Evolutionary conservation across 208 protist species (phyloP).

Genomic region (Wallacemonas sp.): DNA sequence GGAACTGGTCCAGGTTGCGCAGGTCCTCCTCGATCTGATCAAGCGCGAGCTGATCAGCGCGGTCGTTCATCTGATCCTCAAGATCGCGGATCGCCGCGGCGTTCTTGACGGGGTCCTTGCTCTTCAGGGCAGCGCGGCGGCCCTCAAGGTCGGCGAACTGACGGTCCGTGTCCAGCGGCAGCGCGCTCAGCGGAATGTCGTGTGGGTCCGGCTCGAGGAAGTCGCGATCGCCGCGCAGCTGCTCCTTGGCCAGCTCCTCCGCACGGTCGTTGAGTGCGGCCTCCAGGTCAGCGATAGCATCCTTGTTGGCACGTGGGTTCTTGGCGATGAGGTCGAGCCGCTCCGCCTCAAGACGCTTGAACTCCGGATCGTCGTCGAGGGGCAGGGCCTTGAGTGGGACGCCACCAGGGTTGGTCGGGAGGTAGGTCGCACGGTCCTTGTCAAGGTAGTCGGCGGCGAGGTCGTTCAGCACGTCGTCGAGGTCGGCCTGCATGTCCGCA

Average conservation of each 20-base stretch:
- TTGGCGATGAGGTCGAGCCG: conserved; percentile 47
- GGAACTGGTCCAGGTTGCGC: conserved; percentile 36
- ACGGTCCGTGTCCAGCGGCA: conserved; percentile 65
- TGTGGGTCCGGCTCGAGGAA: conserved; percentile 35
- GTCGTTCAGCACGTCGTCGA: conserved; percentile 53
- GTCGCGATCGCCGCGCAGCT: conserved; percentile 24
- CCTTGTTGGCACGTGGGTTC: conserved; percentile 36
- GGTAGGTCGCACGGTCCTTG: conserved; percentile 45
- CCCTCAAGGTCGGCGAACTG: conserved; percentile 63
- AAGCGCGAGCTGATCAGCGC: conserved; percentile 50
- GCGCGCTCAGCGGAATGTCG: conserved; percentile 27
- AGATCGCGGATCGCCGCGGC: conserved; percentile 48
- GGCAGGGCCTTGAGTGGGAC: conserved; percentile 44
- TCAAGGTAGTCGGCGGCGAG: conserved; percentile 56
- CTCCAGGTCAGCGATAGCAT: conserved; percentile 41
- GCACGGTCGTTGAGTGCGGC: conserved; percentile 14
- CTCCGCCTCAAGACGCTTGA: conserved; percentile 59
- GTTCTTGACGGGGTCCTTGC: conserved; percentile 47
- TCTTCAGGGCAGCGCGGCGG: conserved; percentile 53
- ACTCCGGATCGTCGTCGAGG: conserved; percentile 51
- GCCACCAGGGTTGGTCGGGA: conserved; percentile 49
- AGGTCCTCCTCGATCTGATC: conserved; percentile 67
- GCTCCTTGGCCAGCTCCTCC: conserved; percentile 22
- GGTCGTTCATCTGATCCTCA: conserved; percentile 77
- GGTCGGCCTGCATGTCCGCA: conserved; percentile 48